phyloP scores from a whole-genome alignment of 768 basidiomycete species.

The Boletellus emodensis region DNA sequence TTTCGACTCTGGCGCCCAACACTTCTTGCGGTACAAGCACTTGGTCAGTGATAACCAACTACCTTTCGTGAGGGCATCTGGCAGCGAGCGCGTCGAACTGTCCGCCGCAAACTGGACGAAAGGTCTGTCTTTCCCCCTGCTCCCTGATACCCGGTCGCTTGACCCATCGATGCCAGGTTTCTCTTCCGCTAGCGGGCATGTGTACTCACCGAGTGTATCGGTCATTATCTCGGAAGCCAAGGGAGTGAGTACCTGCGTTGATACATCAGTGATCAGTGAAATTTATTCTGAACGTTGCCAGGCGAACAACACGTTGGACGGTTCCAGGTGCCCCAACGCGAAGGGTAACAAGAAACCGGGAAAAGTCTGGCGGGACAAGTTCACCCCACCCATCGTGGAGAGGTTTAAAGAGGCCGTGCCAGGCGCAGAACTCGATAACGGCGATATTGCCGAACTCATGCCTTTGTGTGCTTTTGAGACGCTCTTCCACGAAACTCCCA shows the following conservation, averaged over 20 bases:
- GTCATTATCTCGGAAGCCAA: slow-evolving; percentile 47
- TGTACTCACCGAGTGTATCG: slow-evolving; percentile 45
- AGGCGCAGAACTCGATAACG: slow-evolving; percentile 52
- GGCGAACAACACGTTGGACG: slow-evolving; percentile 67
- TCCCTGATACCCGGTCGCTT: background rate
- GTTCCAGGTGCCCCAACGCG: slow-evolving; percentile 59
- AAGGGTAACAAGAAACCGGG: slow-evolving; percentile 43
- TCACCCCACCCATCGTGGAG: slow-evolving; percentile 49
- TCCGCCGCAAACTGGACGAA: slow-evolving; percentile 69
- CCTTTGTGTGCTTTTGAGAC: slow-evolving; percentile 80
- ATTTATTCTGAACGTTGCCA: slow-evolving; percentile 16
- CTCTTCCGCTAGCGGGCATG: slow-evolving; percentile 44
- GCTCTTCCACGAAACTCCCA: slow-evolving; percentile 45
- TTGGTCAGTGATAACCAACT: slow-evolving; percentile 42
- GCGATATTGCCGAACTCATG: slow-evolving; percentile 59
- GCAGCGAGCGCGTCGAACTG: slow-evolving; percentile 54
- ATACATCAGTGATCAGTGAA: background rate
- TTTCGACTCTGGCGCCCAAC: slow-evolving; percentile 47
- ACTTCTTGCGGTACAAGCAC: slow-evolving; percentile 51
- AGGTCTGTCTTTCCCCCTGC: slow-evolving; percentile 35
- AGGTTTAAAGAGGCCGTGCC: slow-evolving; percentile 60
- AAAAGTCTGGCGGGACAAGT: slow-evolving; percentile 52
- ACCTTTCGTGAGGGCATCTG: slow-evolving; percentile 53
- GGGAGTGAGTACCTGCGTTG: slow-evolving; percentile 36
- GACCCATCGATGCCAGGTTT: slow-evolving; percentile 46